phyloP scores from a whole-genome alignment of 768 basidiomycete species.

The Pisolithus albus region DNA sequence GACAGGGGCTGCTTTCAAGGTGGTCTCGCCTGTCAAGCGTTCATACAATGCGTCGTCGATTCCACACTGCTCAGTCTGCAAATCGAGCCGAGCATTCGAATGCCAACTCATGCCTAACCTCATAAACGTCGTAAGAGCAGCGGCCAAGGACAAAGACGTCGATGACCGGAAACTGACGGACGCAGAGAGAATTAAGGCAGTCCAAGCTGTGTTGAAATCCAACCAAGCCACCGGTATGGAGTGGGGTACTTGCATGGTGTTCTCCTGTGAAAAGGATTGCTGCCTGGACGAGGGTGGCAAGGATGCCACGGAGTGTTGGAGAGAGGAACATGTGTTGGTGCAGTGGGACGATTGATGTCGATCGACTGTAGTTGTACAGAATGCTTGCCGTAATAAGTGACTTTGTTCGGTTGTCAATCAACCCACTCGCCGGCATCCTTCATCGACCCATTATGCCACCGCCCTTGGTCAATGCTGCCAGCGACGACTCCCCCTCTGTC shows the following conservation, averaged over 20 bases:
- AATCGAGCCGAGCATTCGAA: slow-evolving; percentile 70
- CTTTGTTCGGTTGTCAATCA: not conserved
- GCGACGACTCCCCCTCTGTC: slow-evolving; percentile 13
- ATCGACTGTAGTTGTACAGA: no score
- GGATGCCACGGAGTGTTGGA: slow-evolving; percentile 46
- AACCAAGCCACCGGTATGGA: slow-evolving; percentile 60
- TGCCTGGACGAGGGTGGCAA: slow-evolving; percentile 38
- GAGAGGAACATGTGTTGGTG: slow-evolving; percentile 67
- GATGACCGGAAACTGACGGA: slow-evolving; percentile 42
- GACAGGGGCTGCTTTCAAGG: slow-evolving; percentile 56
- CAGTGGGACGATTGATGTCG: slow-evolving; percentile 61
- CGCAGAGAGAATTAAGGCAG: slow-evolving; percentile 59
- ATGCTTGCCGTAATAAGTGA: slow-evolving; percentile 1
- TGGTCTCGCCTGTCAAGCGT: slow-evolving; percentile 38
- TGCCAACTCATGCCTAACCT: slow-evolving; percentile 94
- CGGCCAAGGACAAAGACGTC: slow-evolving; percentile 12
- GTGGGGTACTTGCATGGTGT: slow-evolving; percentile 90
- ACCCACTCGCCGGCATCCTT: slow-evolving; percentile 3
- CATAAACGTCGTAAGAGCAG: slow-evolving; percentile 62
- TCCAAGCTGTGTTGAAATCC: slow-evolving; percentile 50
- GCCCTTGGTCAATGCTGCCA: slow-evolving; percentile 12
- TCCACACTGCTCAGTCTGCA: slow-evolving; percentile 63
- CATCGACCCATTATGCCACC: slow-evolving; percentile 18
- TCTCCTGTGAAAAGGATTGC: slow-evolving; percentile 82
- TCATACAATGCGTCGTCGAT: slow-evolving; percentile 50